Percentiles rank a stretch among this genome's conserved stretches.
Conservation (phyloP, 768 basidiomycete genomes). For the Candolleomyces eurysporus region DNA sequence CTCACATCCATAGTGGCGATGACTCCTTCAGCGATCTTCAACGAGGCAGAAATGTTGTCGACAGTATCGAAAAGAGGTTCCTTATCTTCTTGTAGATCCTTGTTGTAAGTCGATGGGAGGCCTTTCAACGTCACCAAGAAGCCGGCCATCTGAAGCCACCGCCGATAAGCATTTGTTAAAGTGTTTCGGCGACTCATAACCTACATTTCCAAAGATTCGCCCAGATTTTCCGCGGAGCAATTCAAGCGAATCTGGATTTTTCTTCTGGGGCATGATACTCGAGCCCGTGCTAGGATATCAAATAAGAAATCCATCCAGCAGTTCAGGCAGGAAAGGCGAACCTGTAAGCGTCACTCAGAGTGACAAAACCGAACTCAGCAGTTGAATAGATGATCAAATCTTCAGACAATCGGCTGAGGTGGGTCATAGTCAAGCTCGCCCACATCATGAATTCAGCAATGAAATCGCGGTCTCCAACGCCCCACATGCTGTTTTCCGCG, state of each 20-base stretch:
- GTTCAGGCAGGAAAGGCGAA: constrained; percentile 27
- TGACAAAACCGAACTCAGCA: constrained; percentile 95
- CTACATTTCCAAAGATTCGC: constrained; percentile 87
- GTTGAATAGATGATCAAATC: constrained; percentile 96
- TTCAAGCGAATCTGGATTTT: constrained; percentile 96
- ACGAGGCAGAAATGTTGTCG: constrained; percentile 82
- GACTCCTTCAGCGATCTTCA: constrained; percentile 94
- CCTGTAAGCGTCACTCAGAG: constrained; percentile 98
- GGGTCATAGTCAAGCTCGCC: constrained; percentile 88
- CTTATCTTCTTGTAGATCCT: constrained; percentile 98
- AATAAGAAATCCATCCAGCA: not conserved
- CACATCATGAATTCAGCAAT: constrained; percentile 97
- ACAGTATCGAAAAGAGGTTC: constrained; percentile 95
- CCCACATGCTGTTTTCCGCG: constrained; percentile 96
- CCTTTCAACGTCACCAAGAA: constrained; percentile 98
- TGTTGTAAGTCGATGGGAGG: constrained; percentile 98
- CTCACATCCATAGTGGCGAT: constrained; percentile 84
- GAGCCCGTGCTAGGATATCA: constrained; percentile 77
- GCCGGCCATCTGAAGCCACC: constrained; percentile 77
- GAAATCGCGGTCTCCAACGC: constrained; percentile 96
- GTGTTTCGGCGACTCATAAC: constrained; percentile 17
- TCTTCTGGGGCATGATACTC: constrained; percentile 99
- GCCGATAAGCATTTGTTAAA: constrained; percentile 7
- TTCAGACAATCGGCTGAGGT: constrained; percentile 93
- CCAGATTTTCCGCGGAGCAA: constrained; percentile 94